Evolutionary conservation across 371 early-diverging fungal genomes (phyloP), one percentile per base, ranked within the genome.

Genomic region (Mortierella sp.): DNA sequence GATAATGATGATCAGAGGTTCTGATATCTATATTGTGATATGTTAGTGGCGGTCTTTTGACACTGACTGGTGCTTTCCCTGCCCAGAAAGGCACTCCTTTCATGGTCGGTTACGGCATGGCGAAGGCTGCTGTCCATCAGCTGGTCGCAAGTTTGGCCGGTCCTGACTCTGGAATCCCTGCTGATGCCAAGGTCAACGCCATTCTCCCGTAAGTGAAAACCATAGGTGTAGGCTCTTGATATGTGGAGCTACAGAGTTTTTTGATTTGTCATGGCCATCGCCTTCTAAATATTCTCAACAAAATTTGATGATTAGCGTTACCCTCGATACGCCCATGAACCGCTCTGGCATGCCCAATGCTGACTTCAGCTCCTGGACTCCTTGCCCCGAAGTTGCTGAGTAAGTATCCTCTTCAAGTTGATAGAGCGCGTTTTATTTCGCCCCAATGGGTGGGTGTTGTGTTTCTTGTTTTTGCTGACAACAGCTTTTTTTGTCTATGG

Each of bases 81-180:
- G 94, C 94, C 12, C 73, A 84, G 31, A 85, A 86, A 23, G 88
- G 89, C 14, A 97, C 96, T 0, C 95, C 94, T 9, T 70, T 64
- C 42, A 94, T 92, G 95, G 87, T 95, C 67, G 96, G 92, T n/a
- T 98, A 98, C 78, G 99, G 99, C 41, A 76, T 96, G 70, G 94
- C 96, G 60, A 98, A 98, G 80, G 94, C 96, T 6, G 91, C 94
- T 8, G 96, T 96, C 26, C 96, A 97, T 78, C 98, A 98, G 52
- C 82, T 97, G 72, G 90, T 93, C 0, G 79, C 87, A 34, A 92
- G 93, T 62, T 79, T 94, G 43, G 93, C 95, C 37, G 87, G 86
- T 15, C 76, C 83, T 12, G 87, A 84, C 30, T 83, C 90, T 59
- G 99, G 98, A 2, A 79, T 98, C 43, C 95, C 95, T 23, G 70